Evolutionary conservation across 768 basidiomycete species (phyloP), one percentile per base, ranked within the genome.

Genomic region (Kwoniella shandongensis): DNA sequence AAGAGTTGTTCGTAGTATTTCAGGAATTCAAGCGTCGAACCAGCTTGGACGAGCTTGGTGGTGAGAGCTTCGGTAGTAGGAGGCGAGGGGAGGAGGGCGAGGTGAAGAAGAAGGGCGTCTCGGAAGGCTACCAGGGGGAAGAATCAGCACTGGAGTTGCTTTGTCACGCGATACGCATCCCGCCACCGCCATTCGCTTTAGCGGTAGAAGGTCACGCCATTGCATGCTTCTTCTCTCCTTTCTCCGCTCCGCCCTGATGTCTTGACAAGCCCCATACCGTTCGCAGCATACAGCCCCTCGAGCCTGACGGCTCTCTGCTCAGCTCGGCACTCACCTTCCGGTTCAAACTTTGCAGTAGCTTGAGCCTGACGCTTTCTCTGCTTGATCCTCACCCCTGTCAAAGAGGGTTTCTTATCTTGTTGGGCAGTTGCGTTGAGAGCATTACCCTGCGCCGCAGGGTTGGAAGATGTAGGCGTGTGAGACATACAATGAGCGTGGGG

Each of bases 1-100:
- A 96, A 98, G 69, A 98, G 86, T 54, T 87, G 83, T 69, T 96
- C 92, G 79, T 91, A 89, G 86, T 98, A 97, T 81, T 96, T 96
- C 78, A 93, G 85, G 73, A 85, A 87, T 79, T 99, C 96, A 77
- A 99, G 88, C 46, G 89, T 86, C 23, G 87, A 85, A 40, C 93
- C 94, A 54, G 93, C 92, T 77, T 88, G 87, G 67, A 91, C 83
- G 70, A 99, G 85, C 79, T 74, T 76, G 51, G 69, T 61, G 46
- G 73, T 67, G 29, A 74, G 61, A 20, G 66, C 52, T 20, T 74
- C 67, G 52, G 63, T 63, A 18, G 73, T 69, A 17, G 66, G 62
- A 12, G 67, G 64, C 22, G 69, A 30, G 11, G 75, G 72, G 35
- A 76, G 60, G 40, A 73, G 69, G 41, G 66, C 57, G 57, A 76